phyloP scores from a whole-genome alignment of 73 alveolate species.

The Paramecium caudatum region DNA sequence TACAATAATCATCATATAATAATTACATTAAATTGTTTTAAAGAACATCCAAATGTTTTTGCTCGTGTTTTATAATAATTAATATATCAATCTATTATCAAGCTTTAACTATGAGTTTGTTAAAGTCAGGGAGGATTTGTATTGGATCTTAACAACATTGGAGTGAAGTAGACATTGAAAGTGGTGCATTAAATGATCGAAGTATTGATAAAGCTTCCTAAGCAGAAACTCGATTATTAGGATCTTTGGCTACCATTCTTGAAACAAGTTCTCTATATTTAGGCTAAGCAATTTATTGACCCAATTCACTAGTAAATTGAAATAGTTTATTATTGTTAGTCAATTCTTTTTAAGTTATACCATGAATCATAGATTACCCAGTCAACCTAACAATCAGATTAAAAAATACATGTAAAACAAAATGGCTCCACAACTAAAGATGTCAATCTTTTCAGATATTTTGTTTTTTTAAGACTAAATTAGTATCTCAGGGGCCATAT shows the following conservation, averaged over 20 bases:
- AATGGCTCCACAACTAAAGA: conserved; percentile 20
- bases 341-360: background rate
- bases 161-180: background rate
- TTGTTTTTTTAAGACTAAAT: background rate
- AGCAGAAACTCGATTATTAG: background rate
- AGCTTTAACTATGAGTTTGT: background rate
- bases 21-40: too few relatives aligned
- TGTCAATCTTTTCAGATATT: background rate
- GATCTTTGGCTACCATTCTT: background rate
- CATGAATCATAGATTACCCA: background rate
- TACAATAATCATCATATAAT: conserved; percentile 49
- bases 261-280: background rate
- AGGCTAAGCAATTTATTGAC: background rate
- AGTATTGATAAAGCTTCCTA: background rate
- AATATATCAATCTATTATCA: too few relatives aligned
- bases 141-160: background rate
- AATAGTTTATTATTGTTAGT: background rate
- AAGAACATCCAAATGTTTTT: too few relatives aligned
- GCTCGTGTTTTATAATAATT: too few relatives aligned
- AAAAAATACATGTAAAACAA: background rate
- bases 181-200: too few relatives aligned
- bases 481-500: conserved; percentile 85
- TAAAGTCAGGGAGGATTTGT: background rate
- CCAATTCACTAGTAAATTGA: background rate
- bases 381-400: background rate